Conservation (phyloP, 805 yeast genomes). For the Ogataea trehaloabstinens region DNA sequence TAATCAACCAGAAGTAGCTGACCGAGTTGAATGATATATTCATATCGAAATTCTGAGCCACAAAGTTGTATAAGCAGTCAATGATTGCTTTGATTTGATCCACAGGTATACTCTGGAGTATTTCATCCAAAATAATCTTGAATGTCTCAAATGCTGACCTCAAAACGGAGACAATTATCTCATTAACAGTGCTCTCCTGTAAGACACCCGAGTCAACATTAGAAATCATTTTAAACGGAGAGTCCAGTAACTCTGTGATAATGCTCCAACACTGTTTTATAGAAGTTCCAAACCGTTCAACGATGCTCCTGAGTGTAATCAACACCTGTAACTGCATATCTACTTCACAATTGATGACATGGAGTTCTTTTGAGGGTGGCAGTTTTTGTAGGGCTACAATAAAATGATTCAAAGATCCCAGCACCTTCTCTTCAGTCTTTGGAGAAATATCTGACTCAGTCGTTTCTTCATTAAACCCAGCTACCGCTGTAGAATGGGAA, state of each 20-base stretch:
- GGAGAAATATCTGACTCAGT: conserved; percentile 10
- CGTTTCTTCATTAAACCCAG: conserved; percentile 35
- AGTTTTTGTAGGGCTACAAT: conserved; percentile 40
- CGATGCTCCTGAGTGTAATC: conserved; percentile 63
- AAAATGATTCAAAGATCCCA: conserved; percentile 47
- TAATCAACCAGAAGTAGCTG: conserved; percentile 87
- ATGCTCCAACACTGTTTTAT: conserved; percentile 64
- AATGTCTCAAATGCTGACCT: conserved; percentile 78
- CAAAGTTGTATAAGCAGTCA: conserved; percentile 70
- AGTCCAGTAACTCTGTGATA: conserved; percentile 59
- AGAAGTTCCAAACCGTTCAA: conserved; percentile 72
- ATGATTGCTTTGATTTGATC: conserved; percentile 62
- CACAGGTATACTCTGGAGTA: conserved; percentile 67
- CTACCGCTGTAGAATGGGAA: conserved; percentile 38
- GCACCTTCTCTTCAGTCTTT: conserved; percentile 45
- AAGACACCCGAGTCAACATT: conserved; percentile 20
- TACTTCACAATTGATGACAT: conserved; percentile 56
- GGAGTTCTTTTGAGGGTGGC: conserved; percentile 38
- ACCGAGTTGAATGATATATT: conserved; percentile 90
- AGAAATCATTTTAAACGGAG: conserved; percentile 51
- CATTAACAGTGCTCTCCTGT: conserved; percentile 37
- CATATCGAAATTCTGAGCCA: conserved; percentile 67
- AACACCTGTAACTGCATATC: conserved; percentile 64
- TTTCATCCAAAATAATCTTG: conserved; percentile 83
- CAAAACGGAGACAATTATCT: conserved; percentile 50